Percentiles rank a stretch among this genome's conserved stretches.
Evolutionary conservation across 2,329 filamentous ascomycete species (phyloP).

Genomic region (Mariannaea elegans): DNA sequence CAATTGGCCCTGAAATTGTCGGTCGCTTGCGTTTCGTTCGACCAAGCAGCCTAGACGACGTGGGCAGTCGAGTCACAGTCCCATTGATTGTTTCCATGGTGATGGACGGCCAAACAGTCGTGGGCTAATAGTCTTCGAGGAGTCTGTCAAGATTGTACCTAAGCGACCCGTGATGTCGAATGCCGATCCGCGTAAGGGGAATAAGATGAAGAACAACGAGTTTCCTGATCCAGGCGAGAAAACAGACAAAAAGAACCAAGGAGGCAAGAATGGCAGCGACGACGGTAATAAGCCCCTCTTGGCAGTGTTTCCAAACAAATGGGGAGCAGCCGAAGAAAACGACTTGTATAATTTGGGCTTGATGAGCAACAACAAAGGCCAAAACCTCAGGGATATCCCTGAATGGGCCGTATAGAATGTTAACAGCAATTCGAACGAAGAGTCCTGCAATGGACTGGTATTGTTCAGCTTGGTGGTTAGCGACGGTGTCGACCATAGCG

Average conservation of each 20-base stretch:
- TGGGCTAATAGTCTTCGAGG: neutral
- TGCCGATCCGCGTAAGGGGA: neutral
- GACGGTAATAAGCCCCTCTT: neutral
- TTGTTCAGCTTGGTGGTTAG: neutral
- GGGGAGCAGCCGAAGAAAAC: neutral
- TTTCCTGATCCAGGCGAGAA: neutral
- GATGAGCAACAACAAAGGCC: neutral
- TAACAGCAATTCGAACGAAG: neutral
- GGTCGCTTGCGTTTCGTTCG: conserved; percentile 37
- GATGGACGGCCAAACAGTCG: neutral
- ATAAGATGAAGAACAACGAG: neutral
- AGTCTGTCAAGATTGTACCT: neutral
- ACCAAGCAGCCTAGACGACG: conserved; percentile 21
- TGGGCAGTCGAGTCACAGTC: conserved; percentile 26
- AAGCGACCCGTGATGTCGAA: neutral
- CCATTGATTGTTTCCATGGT: conserved; percentile 33
- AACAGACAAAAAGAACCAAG: neutral
- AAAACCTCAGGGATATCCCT: neutral
- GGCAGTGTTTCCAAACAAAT: neutral
- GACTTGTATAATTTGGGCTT: neutral
- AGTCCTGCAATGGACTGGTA: neutral
- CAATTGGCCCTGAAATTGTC: conserved; percentile 48
- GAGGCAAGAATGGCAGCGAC: neutral
- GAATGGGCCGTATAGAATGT: neutral
- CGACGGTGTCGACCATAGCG: conserved; percentile 1